These are phyloP conservation scores for Nevesoporus exiguus DNA, from an alignment of 768 basidiomycete genomes.

Conservation along the genomic window DNA sequence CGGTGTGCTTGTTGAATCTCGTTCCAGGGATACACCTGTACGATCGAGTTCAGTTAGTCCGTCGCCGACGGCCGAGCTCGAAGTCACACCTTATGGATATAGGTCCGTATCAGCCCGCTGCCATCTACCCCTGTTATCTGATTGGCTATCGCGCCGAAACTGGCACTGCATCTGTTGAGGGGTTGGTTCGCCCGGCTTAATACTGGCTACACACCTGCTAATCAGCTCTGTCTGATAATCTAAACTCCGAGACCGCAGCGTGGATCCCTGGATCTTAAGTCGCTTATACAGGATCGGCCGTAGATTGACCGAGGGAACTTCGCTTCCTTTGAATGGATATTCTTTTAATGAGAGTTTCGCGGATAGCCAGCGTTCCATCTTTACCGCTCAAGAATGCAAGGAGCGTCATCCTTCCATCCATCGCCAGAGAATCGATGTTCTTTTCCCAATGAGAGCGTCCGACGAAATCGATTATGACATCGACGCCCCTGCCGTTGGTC, in stretches of 20 bases:
- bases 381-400: slow-evolving; percentile 65
- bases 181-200: neutral
- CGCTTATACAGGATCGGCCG: slow-evolving; percentile 76
- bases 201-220: slow-evolving; percentile 38
- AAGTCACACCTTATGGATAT: slow-evolving; percentile 67
- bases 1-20: slow-evolving; percentile 76
- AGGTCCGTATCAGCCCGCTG: slow-evolving; percentile 60
- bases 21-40: slow-evolving; percentile 74
- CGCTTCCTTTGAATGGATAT: slow-evolving; percentile 41
- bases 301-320: slow-evolving; percentile 54
- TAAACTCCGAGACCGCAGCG: slow-evolving; percentile 69
- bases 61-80: slow-evolving; percentile 11
- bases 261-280: slow-evolving; percentile 84
- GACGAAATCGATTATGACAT: slow-evolving; percentile 85
- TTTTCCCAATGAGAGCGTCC: slow-evolving; percentile 70
- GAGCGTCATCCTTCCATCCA: slow-evolving; percentile 74
- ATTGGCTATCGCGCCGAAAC: slow-evolving; percentile 55
- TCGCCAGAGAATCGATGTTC: slow-evolving; percentile 66
- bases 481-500: slow-evolving; percentile 68
- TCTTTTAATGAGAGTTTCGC: slow-evolving; percentile 20
- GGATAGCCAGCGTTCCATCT: slow-evolving; percentile 12
- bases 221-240: slow-evolving; percentile 77
- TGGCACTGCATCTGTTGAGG: slow-evolving; percentile 18
- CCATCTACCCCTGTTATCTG: slow-evolving; percentile 58
- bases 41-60: slow-evolving; percentile 2